Base-by-base conservation (phyloP, 1,139 yeast species). In the Pichia sp. region DNA sequence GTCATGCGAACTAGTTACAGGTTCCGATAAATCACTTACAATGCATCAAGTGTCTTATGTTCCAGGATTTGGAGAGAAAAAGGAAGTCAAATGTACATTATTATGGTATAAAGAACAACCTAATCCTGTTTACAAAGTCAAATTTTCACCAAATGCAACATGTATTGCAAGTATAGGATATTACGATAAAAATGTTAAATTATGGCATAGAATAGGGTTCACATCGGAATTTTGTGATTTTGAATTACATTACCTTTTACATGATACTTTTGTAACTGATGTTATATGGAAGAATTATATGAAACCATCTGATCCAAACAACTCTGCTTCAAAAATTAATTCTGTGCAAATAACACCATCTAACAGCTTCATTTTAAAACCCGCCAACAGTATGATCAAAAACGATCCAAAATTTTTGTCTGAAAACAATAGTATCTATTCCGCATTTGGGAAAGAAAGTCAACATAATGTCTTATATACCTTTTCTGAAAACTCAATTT, bases 181-280 rank as follows among this genome's bases (percentile, higher is more conserved):
- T 35, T 75, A 72, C 55, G 95, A 86, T 56, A 67, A 72, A 37
- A 64, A 81, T 13, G 78, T 85, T 26, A 86, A 85, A 56, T 70
- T 88, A 5, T 89, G 96, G 95, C 71, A 80, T 38, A 66, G 96
- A 35, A 67, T 80, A 4, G 75, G 82, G 11, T 84, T 80, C 53
- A 91, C 85, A 11, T 68, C 70, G 31, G 81, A 76, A 20, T 72
- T 74, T 42, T 74, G 84, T 4, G 69, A 78, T 21, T 88, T 87
- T 59, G 95, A 84, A 53, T 66, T 87, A 50, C 65, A 78, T 0
- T 81, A 84, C 53, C 62, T 87, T 20, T 72, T 76, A 13, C 95
- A 85, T 54, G 78, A 81, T 0, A 57, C 71, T 1, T 70, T 72
- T 42, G 76, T 88, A 3, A 68, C 77, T 0, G 67, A 69, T 33